Evolutionary conservation across 2,329 filamentous ascomycete species (phyloP), one percentile per base, ranked within the genome.

Genomic region (Triangularia verruculosa): DNA sequence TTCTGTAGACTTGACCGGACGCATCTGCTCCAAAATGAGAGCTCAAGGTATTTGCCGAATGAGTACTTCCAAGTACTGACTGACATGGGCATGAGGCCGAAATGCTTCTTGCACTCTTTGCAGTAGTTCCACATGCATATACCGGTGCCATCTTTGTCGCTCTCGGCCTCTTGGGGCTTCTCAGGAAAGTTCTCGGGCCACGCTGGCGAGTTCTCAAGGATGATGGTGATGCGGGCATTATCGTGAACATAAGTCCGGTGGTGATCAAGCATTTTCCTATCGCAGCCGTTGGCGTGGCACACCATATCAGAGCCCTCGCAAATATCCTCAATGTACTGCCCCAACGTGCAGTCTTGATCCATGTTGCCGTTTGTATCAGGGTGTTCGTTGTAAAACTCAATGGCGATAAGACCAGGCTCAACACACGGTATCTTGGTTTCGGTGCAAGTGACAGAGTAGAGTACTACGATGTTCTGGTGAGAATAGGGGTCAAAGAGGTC

Each of bases 61-160:
- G 95, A 99, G 75, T 99, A 99, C 74, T 96, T 97, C 91, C 93
- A 99, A 0, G 93, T 96, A 71, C 88, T 93, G 62, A 93, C 88
- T 0, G 94, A 97, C 92, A 99, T 97, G 30, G 89, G 88, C 69
- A 91, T 90, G 56, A 93, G 88, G 43, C 92, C 91, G 0, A 94
- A 96, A 74, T 98, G 93, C 69, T 92, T 92, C 59, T 91, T 89
- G 75, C 96, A 99, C 28, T 91, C 83, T 71, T 96, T 95, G 79
- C 95, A 99, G 70, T 90, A 92, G 69, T 92, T 98, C 96, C 96
- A 99, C 92, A 99, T 97, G 63, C 93, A 85, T 62, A 99, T 96
- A 2, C 89, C 90, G 52, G 70, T 71, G 11, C 67, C 70, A 22
- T 70, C 69, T 25, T 67, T 67, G 54, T 69, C 68, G 27, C 63